Percentiles rank a stretch among this genome's conserved stretches.
Conservation (phyloP, 305 asterid genomes). For the Fraxinus albicans region DNA sequence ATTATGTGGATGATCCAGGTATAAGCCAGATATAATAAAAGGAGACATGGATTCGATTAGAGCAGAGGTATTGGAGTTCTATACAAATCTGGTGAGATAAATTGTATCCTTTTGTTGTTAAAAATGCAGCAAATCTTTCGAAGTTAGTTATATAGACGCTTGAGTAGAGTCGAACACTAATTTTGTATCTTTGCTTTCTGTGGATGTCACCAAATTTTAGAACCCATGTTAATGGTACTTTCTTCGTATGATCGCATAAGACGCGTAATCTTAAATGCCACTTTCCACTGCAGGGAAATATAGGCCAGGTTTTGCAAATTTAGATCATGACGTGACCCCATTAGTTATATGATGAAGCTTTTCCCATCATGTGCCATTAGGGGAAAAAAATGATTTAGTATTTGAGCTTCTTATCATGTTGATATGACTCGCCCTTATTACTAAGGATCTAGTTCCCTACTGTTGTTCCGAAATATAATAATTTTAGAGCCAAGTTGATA, state of each 20-base stretch:
- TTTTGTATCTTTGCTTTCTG: constrained; percentile 16
- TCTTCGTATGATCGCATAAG: not conserved
- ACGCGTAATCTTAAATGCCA: not conserved
- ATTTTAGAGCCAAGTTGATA: constrained; percentile 2
- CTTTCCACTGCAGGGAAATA: not conserved
- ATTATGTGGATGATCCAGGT: constrained; percentile 48
- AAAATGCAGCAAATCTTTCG: not conserved
- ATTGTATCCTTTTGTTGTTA: constrained; percentile 4
- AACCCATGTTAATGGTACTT: not conserved
- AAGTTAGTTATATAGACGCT: not conserved
- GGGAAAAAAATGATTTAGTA: not conserved
- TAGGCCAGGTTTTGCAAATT: constrained; percentile 2
- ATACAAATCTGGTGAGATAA: constrained; percentile 51
- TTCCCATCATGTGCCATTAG: not conserved
- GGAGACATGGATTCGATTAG: constrained; percentile 94
- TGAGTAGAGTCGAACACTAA: constrained; percentile 4
- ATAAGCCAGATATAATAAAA: constrained; percentile 73
- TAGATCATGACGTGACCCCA: not conserved
- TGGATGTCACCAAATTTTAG: not conserved
- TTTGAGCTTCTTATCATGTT: not conserved
- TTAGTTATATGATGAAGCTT: not conserved
- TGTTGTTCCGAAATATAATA: not conserved
- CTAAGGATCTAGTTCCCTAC: constrained; percentile 6
- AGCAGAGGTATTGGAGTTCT: constrained; percentile 68
- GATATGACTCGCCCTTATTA: not conserved